Evolutionary conservation across 1,284 basidiomycete species (phyloP), one percentile per base, ranked within the genome.

Genomic region (Pseudozyma sp.): DNA sequence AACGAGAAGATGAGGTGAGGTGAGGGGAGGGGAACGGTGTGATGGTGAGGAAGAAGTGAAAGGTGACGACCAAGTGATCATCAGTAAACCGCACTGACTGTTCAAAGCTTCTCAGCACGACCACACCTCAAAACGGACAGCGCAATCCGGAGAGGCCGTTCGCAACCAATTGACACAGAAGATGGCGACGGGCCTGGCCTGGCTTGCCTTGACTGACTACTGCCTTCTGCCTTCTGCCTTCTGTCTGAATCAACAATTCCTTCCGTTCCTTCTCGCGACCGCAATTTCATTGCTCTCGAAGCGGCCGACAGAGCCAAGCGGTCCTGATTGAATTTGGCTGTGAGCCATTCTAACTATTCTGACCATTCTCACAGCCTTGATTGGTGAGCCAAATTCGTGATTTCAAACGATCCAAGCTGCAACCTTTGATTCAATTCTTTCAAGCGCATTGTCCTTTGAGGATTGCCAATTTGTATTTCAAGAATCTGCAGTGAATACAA

Each of bases 331-430:
- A 19, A 19, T 36, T 7, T 12, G 19, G 19, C 19, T 58, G 47
- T 38, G 54, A 43, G 45, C 18, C 21, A 47, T 7, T 14, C 44
- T 21, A 13, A 12, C 45, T 16, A 56, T 45, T 25, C 38, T 70
- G 60, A 63, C 67, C 49, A 70, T 70, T 64, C 59, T 63, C 60
- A 36, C 19, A 44, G 16, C 43, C 16, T 53, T 70, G 60, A 70
- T 70, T 70, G 67, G 67, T 55, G 59, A 57, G 40, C 50, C 10
- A 14, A 31, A 36, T 16, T 8, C 35, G 18, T 14, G 51, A 53
- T 31, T 45, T 53, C 61, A 57, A 31, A 42, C 2, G 19, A 18
- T 25, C 40, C 21, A 13, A 19, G 21, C 39, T n/a, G 34, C 19
- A 19, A 8, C 10, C 39, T 19, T 56, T 49, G 40, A 63, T 52